phyloP scores from a whole-genome alignment of 169 alveolate species.

The Plasmodium malariae region DNA sequence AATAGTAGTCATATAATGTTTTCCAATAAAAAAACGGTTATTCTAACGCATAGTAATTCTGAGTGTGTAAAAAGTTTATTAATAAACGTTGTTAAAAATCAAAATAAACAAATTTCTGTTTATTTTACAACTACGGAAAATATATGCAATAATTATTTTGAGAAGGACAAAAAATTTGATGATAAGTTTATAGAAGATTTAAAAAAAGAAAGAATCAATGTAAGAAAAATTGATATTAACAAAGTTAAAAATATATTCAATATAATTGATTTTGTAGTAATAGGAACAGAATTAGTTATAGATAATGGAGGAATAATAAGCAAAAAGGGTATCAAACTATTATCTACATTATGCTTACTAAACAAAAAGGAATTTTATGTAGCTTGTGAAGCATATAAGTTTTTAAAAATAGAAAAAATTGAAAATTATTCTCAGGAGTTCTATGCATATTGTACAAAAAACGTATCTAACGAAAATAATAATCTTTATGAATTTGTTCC shows the following conservation, averaged over 20 bases:
- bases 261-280: conserved; percentile 53
- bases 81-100: conserved; percentile 39
- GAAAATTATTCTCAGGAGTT: conserved; percentile 23
- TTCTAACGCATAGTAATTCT: conserved; percentile 61
- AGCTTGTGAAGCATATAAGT: conserved; percentile 63
- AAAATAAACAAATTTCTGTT: conserved; percentile 40
- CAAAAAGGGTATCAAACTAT: conserved; percentile 48
- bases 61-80: conserved; percentile 68
- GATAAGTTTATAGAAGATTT: conserved; percentile 47
- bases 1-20: conserved; percentile 45
- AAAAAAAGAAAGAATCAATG: conserved; percentile 42
- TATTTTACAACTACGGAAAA: conserved; percentile 51
- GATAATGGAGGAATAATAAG: conserved; percentile 72
- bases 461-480: conserved; percentile 8
- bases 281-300: conserved; percentile 71
- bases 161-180: conserved; percentile 59
- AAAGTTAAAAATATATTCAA: conserved; percentile 39
- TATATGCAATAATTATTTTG: conserved; percentile 13
- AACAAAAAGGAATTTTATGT: conserved; percentile 72
- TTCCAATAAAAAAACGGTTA: conserved; percentile 23
- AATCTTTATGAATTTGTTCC: conserved; percentile 63
- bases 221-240: conserved; percentile 37
- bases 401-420: conserved; percentile 60
- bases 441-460: conserved; percentile 53
- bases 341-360: conserved; percentile 61